Conservation (phyloP, 345 rosid species). For the Eucalyptus microcorys region DNA sequence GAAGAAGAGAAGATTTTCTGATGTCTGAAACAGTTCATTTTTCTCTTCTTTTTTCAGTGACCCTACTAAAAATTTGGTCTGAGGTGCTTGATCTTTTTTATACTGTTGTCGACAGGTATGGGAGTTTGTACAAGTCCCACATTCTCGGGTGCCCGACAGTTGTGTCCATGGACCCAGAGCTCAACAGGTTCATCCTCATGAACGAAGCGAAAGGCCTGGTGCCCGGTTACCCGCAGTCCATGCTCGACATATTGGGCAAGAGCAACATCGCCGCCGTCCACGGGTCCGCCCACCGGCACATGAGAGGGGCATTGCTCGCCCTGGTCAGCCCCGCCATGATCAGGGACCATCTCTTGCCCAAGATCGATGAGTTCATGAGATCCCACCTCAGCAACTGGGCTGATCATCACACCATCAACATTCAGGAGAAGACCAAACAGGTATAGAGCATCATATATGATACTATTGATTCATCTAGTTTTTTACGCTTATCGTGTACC, state of each 20-base stretch:
- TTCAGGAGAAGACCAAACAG: slow-evolving; percentile 71
- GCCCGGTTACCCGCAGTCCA: slow-evolving; percentile 86
- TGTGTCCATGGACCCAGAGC: slow-evolving; percentile 69
- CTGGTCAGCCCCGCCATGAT: slow-evolving; percentile 50
- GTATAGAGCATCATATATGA: slow-evolving; percentile 4
- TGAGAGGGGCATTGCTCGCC: slow-evolving; percentile 61
- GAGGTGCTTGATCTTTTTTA: not conserved
- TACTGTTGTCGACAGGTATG: slow-evolving; percentile 28
- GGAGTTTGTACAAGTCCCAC: slow-evolving; percentile 76
- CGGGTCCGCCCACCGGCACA: slow-evolving; percentile 54
- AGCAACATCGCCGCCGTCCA: slow-evolving; percentile 76
- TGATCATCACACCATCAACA: slow-evolving; percentile 27
- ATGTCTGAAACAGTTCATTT: no score
- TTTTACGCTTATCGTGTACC: not conserved
- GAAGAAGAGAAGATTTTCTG: not conserved
- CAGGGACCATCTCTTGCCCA: slow-evolving; percentile 44
- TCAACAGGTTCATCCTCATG: slow-evolving; percentile 69
- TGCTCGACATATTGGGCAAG: slow-evolving; percentile 70
- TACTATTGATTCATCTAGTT: not conserved
- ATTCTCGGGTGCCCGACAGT: slow-evolving; percentile 74
- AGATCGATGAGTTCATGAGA: slow-evolving; percentile 51
- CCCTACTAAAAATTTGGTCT: not conserved
- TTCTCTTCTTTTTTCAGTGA: not conserved
- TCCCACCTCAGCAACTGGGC: slow-evolving; percentile 47
- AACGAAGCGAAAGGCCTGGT: slow-evolving; percentile 78